Evolutionary conservation across 495 filamentous ascomycete species (phyloP), one percentile per base, ranked within the genome.

Genomic region (Aspergillus nidulans): DNA sequence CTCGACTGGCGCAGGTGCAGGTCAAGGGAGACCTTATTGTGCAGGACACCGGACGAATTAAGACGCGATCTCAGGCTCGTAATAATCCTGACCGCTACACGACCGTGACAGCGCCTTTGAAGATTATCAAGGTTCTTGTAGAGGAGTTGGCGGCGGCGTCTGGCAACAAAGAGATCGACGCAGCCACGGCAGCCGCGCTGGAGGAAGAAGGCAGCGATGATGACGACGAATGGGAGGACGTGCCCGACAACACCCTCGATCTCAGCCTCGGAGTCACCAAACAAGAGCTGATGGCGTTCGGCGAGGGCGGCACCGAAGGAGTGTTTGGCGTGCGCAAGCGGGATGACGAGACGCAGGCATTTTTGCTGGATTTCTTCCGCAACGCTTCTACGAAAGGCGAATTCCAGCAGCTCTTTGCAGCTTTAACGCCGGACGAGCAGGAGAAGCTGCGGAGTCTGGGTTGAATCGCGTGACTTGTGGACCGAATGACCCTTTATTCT

Each of bases 111-210:
- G 91, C 91, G 0, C 84, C 89, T 2, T 75, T 98, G 63, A 98
- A 98, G 74, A 96, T 98, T 64, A 73, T 96, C 70, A 98, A 98
- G 75, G 87, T 98, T 7, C 81, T 98, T 0, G 84, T 97, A 46
- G 88, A 95, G 65, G 94, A 98, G 69, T 81, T 98, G 23, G 75
- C 69, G 2, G 74, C 73, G 0, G 69, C 77, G 76, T 85, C 87
- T 4, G 85, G 87, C 15, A 77, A 60, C 58, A 70, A 69, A 46
- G 75, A 77, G 13, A 81, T 85, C 12, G 77, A 80, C 25, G 81
- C 80, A 1, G 76, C 79, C 0, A 74, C 75, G 1, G 77, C 79
- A 0, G 79, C 76, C 0, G 77, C 80, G 18, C 70, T 82, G 16
- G 73, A 80, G 21, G 79, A 81, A 34, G 77, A 74, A 40, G 79